Evolutionary conservation across 129 eudicot species (phyloP), one percentile per base, ranked within the genome.

Genomic region (Artemisia annua): DNA sequence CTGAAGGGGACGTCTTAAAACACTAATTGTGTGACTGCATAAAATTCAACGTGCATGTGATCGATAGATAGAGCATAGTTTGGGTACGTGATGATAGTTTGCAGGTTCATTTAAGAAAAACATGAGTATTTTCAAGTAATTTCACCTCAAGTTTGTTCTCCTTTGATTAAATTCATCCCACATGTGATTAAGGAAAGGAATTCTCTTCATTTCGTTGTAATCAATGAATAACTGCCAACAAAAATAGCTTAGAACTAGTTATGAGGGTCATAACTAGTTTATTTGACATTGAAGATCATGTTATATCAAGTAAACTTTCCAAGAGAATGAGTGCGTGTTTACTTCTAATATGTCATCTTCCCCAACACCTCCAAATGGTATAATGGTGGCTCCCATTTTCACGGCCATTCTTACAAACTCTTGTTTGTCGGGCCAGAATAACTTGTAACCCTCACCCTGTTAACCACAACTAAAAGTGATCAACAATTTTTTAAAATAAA

Each of bases 401-500:
- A 71, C 72, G 4, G 82, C 77, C 82, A 71, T 78, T 71, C 82
- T 78, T 63, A 78, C 77, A 63, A 78, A 78, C 64, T 78, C 82
- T 78, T 71, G 77, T 64, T 78, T 71, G 10, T 78, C 82, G 18
- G 82, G 82, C 82, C 82, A 78, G 71, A 78, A 78, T 16, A 78
- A 71, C 72, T 78, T 71, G 15, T 22, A 53, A 19, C 50, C 49
- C 69, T 78, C 82, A 53, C 77, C 82, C 82, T 78, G 15, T 62
- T 11, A 70, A 52, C 43, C 65, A 62, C 39, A 61, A 53, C 63
- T 11, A 2, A 61, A 35, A 20, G 30, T 20, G 13, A 19, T 11
- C 32, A 1, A 19, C 0, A 74, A 32, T 2, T 17, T 11, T 24
- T 35, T 35, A 5, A 35, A 35, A 35, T 35, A 35, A 35, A 35